phyloP scores from a whole-genome alignment of 179 eudicot genomes.

The Beta lomatogona region DNA sequence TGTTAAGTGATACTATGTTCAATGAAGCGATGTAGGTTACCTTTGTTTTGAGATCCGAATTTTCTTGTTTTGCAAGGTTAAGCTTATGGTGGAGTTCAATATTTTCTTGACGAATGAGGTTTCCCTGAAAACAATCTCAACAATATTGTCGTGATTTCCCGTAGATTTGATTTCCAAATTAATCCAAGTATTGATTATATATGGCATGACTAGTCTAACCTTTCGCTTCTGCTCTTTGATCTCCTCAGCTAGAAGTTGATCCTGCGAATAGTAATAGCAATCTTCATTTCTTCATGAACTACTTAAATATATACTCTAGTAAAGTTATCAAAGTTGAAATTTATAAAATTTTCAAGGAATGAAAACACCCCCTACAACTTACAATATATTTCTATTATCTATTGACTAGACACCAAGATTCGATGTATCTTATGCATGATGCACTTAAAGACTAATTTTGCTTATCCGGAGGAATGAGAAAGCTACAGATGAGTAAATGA shows the following conservation, averaged over 20 bases:
- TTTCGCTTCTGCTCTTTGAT: conserved; percentile 52
- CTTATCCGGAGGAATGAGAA: too few relatives aligned
- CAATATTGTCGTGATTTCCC: not conserved
- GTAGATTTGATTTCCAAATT: not conserved
- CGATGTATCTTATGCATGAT: too few relatives aligned
- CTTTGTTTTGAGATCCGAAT: conserved; percentile 49
- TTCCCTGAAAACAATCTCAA: conserved; percentile 44
- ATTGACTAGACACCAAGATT: too few relatives aligned
- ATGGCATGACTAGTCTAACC: conserved; percentile 32
- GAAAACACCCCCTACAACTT: too few relatives aligned
- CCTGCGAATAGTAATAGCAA: conserved; percentile 42
- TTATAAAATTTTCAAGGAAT: too few relatives aligned
- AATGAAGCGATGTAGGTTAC: conserved; percentile 27
- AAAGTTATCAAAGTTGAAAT: not conserved
- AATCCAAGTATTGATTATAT: not conserved
- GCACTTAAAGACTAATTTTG: too few relatives aligned
- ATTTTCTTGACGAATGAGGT: conserved; percentile 53
- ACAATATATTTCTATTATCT: too few relatives aligned
- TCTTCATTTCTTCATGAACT: not conserved
- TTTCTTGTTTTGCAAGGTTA: conserved; percentile 42
- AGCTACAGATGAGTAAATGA: too few relatives aligned
- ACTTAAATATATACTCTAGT: not conserved
- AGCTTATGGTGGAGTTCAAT: conserved; percentile 52
- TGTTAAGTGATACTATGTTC: not conserved
- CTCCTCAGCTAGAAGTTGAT: conserved; percentile 46